Evolutionary conservation across 2,329 filamentous ascomycete species (phyloP).

Genomic region (Sporothrix pallida): DNA sequence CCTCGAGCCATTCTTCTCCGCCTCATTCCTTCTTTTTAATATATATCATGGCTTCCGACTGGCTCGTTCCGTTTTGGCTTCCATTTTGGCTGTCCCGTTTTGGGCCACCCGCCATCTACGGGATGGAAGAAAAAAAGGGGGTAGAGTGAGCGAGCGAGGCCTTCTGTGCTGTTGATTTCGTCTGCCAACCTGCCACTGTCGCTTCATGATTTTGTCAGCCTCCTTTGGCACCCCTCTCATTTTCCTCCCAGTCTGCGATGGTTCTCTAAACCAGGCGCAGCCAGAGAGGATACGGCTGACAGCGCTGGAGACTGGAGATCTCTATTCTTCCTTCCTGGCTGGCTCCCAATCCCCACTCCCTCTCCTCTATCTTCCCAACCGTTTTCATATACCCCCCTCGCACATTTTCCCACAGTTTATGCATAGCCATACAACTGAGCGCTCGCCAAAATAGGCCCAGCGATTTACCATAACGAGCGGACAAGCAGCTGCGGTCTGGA

Average conservation of each 20-base stretch:
- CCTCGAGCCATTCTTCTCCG: slow-evolving; percentile 11
- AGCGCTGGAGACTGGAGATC: not conserved
- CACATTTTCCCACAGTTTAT: slow-evolving; percentile 14
- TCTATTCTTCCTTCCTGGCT: slow-evolving; percentile 6
- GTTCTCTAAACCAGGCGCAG: not conserved
- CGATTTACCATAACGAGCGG: not conserved
- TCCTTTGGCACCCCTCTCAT: not conserved
- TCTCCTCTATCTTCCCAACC: not conserved
- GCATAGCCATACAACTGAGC: not conserved
- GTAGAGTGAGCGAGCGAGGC: not conserved
- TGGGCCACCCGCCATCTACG: slow-evolving; percentile 20
- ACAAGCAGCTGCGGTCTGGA: not conserved
- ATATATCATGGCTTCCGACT: slow-evolving; percentile 31
- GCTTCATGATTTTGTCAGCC: not conserved
- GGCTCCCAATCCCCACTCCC: slow-evolving; percentile 3
- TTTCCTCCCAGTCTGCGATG: not conserved
- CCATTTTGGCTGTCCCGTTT: slow-evolving; percentile 25
- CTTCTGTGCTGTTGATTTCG: not conserved
- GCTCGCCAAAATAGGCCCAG: not conserved
- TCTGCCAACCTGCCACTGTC: not conserved
- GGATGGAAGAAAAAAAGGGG: not conserved
- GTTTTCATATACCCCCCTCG: not conserved
- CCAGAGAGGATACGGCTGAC: not conserved
- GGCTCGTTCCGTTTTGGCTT: slow-evolving; percentile 10
- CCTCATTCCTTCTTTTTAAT: slow-evolving; percentile 17